A percentile compares a stretch with the other conserved stretches of the same genome.
Evolutionary conservation across 495 filamentous ascomycete species (phyloP).

Genomic region (Xylaria grammica): DNA sequence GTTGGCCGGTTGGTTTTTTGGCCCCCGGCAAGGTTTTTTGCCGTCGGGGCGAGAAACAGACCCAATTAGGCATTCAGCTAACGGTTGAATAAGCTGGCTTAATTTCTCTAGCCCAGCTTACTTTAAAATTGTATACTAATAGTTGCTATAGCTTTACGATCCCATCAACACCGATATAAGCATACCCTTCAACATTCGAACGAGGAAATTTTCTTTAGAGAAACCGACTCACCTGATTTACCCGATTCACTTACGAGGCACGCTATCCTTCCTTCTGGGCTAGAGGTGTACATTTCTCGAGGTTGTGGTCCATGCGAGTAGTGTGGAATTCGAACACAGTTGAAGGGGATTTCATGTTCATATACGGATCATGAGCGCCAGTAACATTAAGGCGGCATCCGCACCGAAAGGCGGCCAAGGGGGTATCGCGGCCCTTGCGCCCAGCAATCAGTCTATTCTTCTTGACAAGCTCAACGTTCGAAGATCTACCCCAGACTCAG

Average conservation of each 20-base stretch:
- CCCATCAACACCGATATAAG: slow-evolving; percentile 16
- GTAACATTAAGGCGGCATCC: slow-evolving; percentile 45
- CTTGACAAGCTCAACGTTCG: slow-evolving; percentile 78
- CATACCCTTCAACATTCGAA: slow-evolving; percentile 5
- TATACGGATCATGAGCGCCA: slow-evolving; percentile 52
- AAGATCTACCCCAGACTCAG: slow-evolving; percentile 84
- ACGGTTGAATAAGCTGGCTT: neutral
- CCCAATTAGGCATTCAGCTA: neutral
- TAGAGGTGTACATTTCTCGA: slow-evolving; percentile 15
- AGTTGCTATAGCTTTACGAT: slow-evolving; percentile 5
- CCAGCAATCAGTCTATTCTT: slow-evolving; percentile 63
- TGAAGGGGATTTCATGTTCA: slow-evolving; percentile 22
- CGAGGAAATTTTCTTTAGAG: slow-evolving; percentile 7
- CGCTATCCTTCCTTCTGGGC: slow-evolving; percentile 13
- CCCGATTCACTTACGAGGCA: slow-evolving; percentile 8
- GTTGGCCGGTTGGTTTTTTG: neutral
- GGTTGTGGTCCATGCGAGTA: slow-evolving; percentile 20
- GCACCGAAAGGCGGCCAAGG: slow-evolving; percentile 48
- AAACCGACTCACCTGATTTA: neutral
- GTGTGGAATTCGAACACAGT: slow-evolving; percentile 16
- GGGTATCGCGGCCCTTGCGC: slow-evolving; percentile 41
- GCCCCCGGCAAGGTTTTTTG: neutral
- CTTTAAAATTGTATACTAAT: neutral
- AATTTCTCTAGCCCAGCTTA: neutral
- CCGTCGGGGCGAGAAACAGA: neutral